Evolutionary conservation across 768 basidiomycete genomes (phyloP), one percentile per base, ranked within the genome.

Genomic region (Boletus sp.): DNA sequence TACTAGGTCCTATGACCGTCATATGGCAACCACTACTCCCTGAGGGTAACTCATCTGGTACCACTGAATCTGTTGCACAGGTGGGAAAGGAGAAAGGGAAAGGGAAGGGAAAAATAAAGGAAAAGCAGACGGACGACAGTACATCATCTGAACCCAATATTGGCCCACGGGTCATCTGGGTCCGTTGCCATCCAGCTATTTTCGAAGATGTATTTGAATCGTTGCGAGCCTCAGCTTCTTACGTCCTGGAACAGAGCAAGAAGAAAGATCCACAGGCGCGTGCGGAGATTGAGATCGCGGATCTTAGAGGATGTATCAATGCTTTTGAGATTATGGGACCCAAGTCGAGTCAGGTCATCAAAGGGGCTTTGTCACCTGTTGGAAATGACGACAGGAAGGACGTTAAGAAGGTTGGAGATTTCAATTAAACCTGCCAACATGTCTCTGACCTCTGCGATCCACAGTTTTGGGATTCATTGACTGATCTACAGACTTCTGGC

Each of bases 271-370:
- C 62, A 11, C 58, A 60, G 3, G 54, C 57, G 23, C 46, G 58
- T 5, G 66, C 60, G 13, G 74, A 77, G 21, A 70, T 93, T 10
- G 84, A 90, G 59, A 76, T 95, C 15, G 76, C 79, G 7, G 90
- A 95, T 66, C 68, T 94, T 45, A 75, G 87, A 51, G 83, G 82
- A 2, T 80, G 84, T 46, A 61, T 93, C 40, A 90, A 89, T 56
- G 77, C 84, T 6, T 96, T 96, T 61, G 95, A 98, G 68, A 81
- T 98, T 33, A 88, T 89, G 77, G 96, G 96, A 3, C 91, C 91
- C 4, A 88, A 84, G 65, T 78, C 89, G 0, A 90, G 79, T 50
- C 87, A 89, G 64, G 82, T 94, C 11, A 69, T 88, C 47, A 83
- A 80, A 61, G 86, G 87, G 25, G 82, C 80, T 1, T 64, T 89